Evolutionary conservation across 2,329 filamentous ascomycete genomes (phyloP).

Genomic region (Incumbomyces delicatus): DNA sequence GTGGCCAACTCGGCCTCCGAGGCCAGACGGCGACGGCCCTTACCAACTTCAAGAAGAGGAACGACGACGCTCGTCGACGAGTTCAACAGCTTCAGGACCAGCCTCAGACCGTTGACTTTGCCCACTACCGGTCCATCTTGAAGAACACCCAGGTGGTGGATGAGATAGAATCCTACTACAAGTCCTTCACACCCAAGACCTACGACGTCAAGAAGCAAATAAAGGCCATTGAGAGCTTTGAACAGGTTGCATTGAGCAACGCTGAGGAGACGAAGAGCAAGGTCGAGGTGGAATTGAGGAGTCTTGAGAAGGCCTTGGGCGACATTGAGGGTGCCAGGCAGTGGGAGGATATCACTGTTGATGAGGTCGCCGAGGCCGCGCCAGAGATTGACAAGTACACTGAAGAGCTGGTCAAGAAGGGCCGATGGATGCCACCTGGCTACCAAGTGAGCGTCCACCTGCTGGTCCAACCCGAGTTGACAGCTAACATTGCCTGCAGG

Average conservation of each 20-base stretch:
- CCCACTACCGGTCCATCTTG: conserved; percentile 78
- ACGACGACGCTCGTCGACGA: conserved; percentile 96
- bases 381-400: conserved; percentile 98
- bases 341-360: conserved; percentile 95
- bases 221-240: conserved; percentile 96
- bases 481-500: conserved; percentile 43
- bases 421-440: conserved; percentile 93
- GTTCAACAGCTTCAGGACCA: conserved; percentile 74
- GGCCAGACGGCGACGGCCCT: conserved; percentile 88
- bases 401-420: conserved; percentile 86
- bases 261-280: conserved; percentile 93
- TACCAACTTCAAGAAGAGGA: conserved; percentile 97
- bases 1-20: conserved; percentile 86
- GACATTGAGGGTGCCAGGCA: conserved; percentile 95
- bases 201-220: conserved; percentile 92
- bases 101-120: conserved; percentile 81
- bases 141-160: conserved; percentile 95
- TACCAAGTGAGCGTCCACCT: conserved; percentile 70
- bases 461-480: neutral
- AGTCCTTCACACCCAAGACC: conserved; percentile 77
- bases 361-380: conserved; percentile 87
- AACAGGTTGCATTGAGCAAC: conserved; percentile 93
- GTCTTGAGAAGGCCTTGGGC: conserved; percentile 85
- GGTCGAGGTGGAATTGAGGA: conserved; percentile 89
- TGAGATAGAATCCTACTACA: conserved; percentile 96